phyloP scores from a whole-genome alignment of 2,329 filamentous ascomycete species.

The Acrocalymma vagum region DNA sequence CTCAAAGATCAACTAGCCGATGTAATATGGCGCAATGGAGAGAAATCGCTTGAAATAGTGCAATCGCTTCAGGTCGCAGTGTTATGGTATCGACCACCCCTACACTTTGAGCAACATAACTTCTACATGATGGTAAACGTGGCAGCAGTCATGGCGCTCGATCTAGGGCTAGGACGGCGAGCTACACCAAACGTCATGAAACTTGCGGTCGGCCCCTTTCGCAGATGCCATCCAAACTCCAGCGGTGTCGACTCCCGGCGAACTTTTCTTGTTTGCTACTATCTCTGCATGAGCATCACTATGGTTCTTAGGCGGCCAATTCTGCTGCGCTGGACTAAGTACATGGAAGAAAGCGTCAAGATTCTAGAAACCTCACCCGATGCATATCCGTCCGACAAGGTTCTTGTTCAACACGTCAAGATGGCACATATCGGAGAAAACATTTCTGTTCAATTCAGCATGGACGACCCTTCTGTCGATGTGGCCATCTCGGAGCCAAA shows the following conservation, averaged over 20 bases:
- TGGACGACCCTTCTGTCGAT: conserved; percentile 61
- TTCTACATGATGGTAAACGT: conserved; percentile 89
- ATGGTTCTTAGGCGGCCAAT: conserved; percentile 67
- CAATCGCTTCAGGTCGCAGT: conserved; percentile 78
- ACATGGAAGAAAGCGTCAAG: conserved; percentile 69
- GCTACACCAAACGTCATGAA: conserved; percentile 51
- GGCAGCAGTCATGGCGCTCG: conserved; percentile 82
- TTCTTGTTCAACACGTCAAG: conserved; percentile 66
- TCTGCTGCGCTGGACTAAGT: conserved; percentile 67
- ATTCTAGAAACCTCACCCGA: conserved; percentile 65
- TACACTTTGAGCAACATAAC: conserved; percentile 85
- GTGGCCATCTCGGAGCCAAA: conserved; percentile 64
- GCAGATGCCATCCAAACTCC: conserved; percentile 52
- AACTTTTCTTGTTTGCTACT: conserved; percentile 69
- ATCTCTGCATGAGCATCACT: conserved; percentile 64
- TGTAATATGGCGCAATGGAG: conserved; percentile 75
- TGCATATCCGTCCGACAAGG: conserved; percentile 63
- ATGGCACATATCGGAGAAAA: conserved; percentile 67
- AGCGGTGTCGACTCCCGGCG: conserved; percentile 65
- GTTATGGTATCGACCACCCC: conserved; percentile 87
- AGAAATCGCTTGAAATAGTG: conserved; percentile 84
- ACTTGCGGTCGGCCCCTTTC: conserved; percentile 42
- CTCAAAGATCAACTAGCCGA: conserved; percentile 78
- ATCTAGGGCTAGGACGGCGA: conserved; percentile 77
- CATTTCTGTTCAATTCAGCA: conserved; percentile 64